Base-by-base conservation (phyloP, 768 basidiomycete species). In the Mycena crocata region DNA sequence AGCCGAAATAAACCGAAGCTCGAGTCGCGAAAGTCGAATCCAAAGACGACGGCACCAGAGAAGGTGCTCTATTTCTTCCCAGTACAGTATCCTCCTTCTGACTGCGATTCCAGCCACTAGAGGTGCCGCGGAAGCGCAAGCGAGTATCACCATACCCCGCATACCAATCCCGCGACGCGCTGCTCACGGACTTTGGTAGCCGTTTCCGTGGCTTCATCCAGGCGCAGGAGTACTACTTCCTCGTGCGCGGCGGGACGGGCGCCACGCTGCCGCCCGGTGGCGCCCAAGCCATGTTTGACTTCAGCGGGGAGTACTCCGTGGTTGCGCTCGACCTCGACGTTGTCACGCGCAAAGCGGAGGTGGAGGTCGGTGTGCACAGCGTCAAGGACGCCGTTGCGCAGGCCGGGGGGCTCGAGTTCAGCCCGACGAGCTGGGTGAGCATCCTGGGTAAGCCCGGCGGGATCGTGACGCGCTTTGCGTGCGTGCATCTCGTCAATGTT, bases 241-340 rank as follows among this genome's bases (percentile, higher is more conserved):
- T 78, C 39, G 74, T 75, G 68, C 78, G 75, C 65, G 40, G 46
- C 50, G 52, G 57, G 51, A 28, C 30, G 48, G 50, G 32, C 34
- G 8, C 39, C 31, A 10, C 51, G 51, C 52, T 62, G 19, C 56
- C 48, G 21, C 63, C 62, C 28, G n/a, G n/a, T n/a, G n/a, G n/a
- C n/a, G 50, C 68, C 3, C 65, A 72, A 28, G 71, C 79, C 14
- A 69, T 77, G 34, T 87, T 88, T 70, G 76, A 74, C 28, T 86
- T 88, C 64, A 82, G 83, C 48, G 86, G 85, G 28, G 86, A 88
- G 75, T 87, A 78, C 75, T 83, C 85, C 1, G 74, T 83, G 44
- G 83, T 86, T 24, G 80, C 82, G 7, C 67, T 74, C 26, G 80
- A 83, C 64, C 78, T 77, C 37, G 75, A 86, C 62, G 71, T 86